These are phyloP conservation scores for Epichloe sp. DNA, from an alignment of 2,329 filamentous ascomycete genomes.

Conservation along the genomic window DNA sequence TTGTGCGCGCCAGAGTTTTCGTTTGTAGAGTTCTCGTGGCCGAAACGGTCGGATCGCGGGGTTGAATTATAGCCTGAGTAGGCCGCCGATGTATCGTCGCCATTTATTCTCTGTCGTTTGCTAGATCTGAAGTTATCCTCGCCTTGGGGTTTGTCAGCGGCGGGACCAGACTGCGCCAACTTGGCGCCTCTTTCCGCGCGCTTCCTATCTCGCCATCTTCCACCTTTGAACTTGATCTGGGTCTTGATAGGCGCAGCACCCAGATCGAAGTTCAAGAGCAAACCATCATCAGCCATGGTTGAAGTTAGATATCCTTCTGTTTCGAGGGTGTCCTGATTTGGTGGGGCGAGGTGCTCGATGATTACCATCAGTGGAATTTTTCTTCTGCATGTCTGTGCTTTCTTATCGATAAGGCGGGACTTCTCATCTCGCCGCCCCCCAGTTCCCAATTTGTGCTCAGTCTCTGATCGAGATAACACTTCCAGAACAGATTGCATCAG, in stretches of 20 bases:
- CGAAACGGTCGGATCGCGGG: neutral
- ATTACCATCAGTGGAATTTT: neutral
- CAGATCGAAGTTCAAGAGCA: slow-evolving; percentile 86
- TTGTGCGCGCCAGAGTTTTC: slow-evolving; percentile 9
- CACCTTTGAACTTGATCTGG: slow-evolving; percentile 63
- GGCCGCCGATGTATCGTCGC: slow-evolving; percentile 10
- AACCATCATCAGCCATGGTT: slow-evolving; percentile 82
- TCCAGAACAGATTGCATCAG: too few relatives aligned
- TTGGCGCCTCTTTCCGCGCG: slow-evolving; percentile 39
- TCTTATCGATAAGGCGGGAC: neutral
- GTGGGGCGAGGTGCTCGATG: slow-evolving; percentile 4
- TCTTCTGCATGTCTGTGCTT: neutral
- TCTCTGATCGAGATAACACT: too few relatives aligned
- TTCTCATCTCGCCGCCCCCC: too few relatives aligned
- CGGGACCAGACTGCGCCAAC: slow-evolving; percentile 13
- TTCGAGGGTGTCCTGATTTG: neutral
- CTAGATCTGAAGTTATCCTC: slow-evolving; percentile 21
- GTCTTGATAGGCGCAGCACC: slow-evolving; percentile 51
- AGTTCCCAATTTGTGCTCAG: too few relatives aligned
- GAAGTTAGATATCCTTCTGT: neutral
- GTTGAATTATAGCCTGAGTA: neutral
- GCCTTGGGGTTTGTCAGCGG: slow-evolving; percentile 11
- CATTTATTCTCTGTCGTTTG: slow-evolving; percentile 33
- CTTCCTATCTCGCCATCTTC: slow-evolving; percentile 83
- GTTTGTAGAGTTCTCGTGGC: slow-evolving; percentile 8